These are phyloP conservation scores for Fusarium brevicatenulatum DNA, from an alignment of 2,329 filamentous ascomycete genomes.

Conservation along the genomic window DNA sequence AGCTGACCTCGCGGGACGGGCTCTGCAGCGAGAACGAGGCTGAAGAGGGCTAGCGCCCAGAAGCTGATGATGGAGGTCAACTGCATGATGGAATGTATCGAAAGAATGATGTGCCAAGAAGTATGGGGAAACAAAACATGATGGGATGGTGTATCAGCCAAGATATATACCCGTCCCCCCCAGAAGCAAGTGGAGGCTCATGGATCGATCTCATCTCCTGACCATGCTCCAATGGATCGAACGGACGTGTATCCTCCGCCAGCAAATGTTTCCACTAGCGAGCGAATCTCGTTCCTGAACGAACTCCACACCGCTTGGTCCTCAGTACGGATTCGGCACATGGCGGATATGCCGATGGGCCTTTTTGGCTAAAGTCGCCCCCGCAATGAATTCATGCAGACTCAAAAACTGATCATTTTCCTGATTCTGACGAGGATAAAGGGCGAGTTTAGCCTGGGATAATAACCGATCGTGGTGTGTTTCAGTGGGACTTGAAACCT, in stretches of 20 bases:
- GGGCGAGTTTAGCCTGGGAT: not conserved
- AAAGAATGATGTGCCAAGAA: slow-evolving; percentile 11
- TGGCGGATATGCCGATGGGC: not conserved
- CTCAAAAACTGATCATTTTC: not conserved
- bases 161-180: not conserved
- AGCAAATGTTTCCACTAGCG: not conserved
- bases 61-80: slow-evolving; percentile 15
- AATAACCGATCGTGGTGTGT: slow-evolving; percentile 10
- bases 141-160: not conserved
- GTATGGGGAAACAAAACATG: not conserved
- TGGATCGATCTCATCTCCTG: not conserved
- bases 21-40: not conserved
- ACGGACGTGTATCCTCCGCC: slow-evolving; percentile 23
- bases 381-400: not conserved
- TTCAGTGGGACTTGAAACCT: slow-evolving; percentile 20
- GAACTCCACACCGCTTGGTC: not conserved
- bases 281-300: not conserved
- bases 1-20: slow-evolving; percentile 5
- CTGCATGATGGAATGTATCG: not conserved
- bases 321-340: not conserved
- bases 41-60: slow-evolving; percentile 14
- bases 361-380: not conserved
- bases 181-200: not conserved
- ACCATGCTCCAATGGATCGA: slow-evolving; percentile 4
- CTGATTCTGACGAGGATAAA: not conserved